Evolutionary conservation across 2,329 filamentous ascomycete genomes (phyloP).

Genomic region (Seiridium cupressi): DNA sequence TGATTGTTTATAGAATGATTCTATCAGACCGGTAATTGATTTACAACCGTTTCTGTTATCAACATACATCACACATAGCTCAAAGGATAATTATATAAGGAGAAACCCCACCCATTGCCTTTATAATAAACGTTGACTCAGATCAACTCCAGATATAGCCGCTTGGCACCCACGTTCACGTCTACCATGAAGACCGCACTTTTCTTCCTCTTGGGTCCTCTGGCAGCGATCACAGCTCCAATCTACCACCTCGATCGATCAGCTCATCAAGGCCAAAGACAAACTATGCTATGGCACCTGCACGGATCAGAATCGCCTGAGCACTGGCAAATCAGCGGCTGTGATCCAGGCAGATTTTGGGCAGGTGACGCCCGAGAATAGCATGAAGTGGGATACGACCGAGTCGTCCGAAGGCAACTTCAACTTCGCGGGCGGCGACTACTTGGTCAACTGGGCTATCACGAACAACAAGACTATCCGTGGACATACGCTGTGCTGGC

Average conservation of each 20-base stretch:
- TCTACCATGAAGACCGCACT: constrained; percentile 29
- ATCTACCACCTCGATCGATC: constrained; percentile 48
- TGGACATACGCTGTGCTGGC: constrained; percentile 67
- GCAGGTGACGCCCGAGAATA: constrained; percentile 66
- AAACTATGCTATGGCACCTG: constrained; percentile 65
- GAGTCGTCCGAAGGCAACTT: constrained; percentile 43
- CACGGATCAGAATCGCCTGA: constrained; percentile 53
- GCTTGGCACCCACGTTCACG: not conserved
- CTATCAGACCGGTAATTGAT: too few relatives aligned
- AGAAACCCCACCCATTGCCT: too few relatives aligned
- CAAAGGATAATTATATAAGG: too few relatives aligned
- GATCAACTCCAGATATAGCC: not conserved
- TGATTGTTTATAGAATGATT: too few relatives aligned
- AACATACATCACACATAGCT: too few relatives aligned
- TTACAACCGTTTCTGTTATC: too few relatives aligned
- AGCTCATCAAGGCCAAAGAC: constrained; percentile 57
- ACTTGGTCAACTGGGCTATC: constrained; percentile 56
- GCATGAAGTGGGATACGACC: constrained; percentile 65
- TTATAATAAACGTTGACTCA: too few relatives aligned
- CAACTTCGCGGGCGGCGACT: constrained; percentile 56
- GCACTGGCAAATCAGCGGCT: constrained; percentile 45
- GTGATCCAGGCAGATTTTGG: constrained; percentile 63
- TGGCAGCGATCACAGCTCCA: constrained; percentile 35
- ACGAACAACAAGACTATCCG: constrained; percentile 58
- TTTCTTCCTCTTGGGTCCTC: constrained; percentile 32